phyloP scores from a whole-genome alignment of 352 stramenopile genomes.

The Phytophthora constricta region DNA sequence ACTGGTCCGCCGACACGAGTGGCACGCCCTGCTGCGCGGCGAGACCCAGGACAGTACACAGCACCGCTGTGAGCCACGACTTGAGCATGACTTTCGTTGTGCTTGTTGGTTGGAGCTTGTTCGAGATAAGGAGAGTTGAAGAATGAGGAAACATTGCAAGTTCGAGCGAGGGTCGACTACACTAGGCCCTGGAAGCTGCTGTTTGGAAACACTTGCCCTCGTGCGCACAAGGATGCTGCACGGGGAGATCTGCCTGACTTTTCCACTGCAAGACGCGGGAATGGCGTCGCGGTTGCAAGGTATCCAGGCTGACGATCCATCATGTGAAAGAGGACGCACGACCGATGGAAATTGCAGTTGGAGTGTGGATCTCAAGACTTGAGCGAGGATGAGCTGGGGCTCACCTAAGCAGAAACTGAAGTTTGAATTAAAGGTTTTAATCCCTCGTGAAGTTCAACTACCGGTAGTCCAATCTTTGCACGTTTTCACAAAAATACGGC shows the following conservation, averaged over 20 bases:
- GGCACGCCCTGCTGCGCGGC: conserved; percentile 10
- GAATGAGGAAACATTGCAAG: conserved; percentile 19
- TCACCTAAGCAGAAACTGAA: background rate
- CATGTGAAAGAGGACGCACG: background rate
- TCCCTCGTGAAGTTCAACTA: no score
- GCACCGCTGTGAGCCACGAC: conserved; percentile 26
- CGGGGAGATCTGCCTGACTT: background rate
- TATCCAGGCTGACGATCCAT: background rate
- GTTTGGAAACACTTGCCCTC: background rate
- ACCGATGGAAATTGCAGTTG: background rate
- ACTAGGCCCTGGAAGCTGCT: background rate
- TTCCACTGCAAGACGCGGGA: background rate
- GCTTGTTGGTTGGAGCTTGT: conserved; percentile 8
- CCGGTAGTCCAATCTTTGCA: no score
- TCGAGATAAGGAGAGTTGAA: conserved; percentile 20
- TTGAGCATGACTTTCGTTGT: conserved; percentile 25
- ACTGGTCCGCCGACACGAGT: conserved; percentile 23
- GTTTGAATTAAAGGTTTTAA: no score
- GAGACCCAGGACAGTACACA: conserved; percentile 24
- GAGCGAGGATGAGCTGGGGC: no score
- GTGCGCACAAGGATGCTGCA: background rate
- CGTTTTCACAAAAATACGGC: no score
- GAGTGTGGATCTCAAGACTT: background rate
- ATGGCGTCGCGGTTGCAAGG: background rate
- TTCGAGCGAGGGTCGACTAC: background rate